Evolutionary conservation across 1,284 basidiomycete genomes (phyloP).

Genomic region (Bondarzewia mesenterica): DNA sequence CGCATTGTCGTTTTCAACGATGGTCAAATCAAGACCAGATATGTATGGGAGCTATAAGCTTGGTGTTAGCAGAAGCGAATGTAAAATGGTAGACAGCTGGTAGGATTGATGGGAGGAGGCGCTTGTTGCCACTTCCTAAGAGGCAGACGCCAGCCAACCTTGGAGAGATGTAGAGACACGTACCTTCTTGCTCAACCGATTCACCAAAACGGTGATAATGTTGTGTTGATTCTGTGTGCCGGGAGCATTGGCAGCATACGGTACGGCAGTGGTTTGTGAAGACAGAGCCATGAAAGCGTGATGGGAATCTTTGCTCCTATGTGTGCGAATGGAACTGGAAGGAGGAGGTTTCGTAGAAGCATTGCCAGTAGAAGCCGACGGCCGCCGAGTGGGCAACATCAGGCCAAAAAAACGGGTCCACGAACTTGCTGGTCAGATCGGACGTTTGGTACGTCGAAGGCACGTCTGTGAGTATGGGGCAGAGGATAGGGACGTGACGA

Average conservation of each 20-base stretch:
- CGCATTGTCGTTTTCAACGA: slow-evolving; percentile 68
- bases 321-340: slow-evolving; percentile 25
- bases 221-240: slow-evolving; percentile 10
- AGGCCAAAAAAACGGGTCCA: background rate
- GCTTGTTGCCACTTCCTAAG: background rate
- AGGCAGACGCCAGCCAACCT: background rate
- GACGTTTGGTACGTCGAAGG: background rate
- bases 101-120: background rate
- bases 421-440: background rate
- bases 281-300: slow-evolving; percentile 24
- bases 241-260: slow-evolving; percentile 14
- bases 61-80: background rate
- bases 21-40: slow-evolving; percentile 67
- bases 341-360: slow-evolving; percentile 18
- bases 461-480: too few relatives aligned
- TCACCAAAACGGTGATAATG: slow-evolving; percentile 41
- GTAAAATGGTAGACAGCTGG: background rate
- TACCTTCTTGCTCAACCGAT: slow-evolving; percentile 67
- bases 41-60: slow-evolving; percentile 71
- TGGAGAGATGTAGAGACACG: background rate
- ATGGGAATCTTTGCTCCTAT: slow-evolving; percentile 44
- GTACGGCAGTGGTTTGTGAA: slow-evolving; percentile 23
- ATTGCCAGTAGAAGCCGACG: slow-evolving; percentile 36
- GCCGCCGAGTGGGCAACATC: slow-evolving; percentile 35
- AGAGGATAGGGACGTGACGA: too few relatives aligned